Base-by-base conservation (phyloP, 2,329 filamentous ascomycete genomes). In the Fusarium torulosum region DNA sequence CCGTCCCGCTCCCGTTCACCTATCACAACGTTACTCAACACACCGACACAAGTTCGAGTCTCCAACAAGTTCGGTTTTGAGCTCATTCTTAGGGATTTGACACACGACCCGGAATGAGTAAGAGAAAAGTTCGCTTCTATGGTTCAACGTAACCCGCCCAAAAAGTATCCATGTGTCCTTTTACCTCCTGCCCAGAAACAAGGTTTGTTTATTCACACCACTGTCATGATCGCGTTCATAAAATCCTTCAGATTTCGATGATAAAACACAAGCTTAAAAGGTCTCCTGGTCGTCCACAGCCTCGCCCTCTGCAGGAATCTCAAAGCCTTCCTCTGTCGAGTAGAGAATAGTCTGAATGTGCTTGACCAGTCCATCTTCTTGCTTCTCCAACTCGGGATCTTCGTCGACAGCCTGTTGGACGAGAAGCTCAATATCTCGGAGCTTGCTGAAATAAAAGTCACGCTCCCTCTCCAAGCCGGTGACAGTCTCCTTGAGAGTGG, bases 381-480 rank as follows among this genome's bases (percentile, higher is more conserved):
- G 92, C 86, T 96, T 95, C 82, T 97, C 96, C 51, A 98, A 82
- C 81, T 97, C 91, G 0, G 94, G 94, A 70, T 97, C 92, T 66
- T 93, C 91, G 73, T 99, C 96, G 75, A 96, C 91, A 13, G 94
- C 94, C 75, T 93, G 91, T 83, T 99, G 96, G 55, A 99, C 88
- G 74, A 99, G 83, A 69, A 99, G 84, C 82, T 99, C 96, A 73
- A 99, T 99, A 77, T 99, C 96, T 61, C 96, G 88, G 69, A 99
- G 86, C 85, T 99, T 99, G 86, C 93, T 96, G 81, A 99, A 99
- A 85, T 99, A 99, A 79, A 99, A 99, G 79, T 99, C 96, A 49
- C 96, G 88, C 84, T 99, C 96, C 74, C 96, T 91, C 85, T 99
- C 96, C 41, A 99, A 85, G 2, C 96, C 96, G 14, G 88, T 86